phyloP scores from a whole-genome alignment of 116 monocot genomes.

The Zostera marina region DNA sequence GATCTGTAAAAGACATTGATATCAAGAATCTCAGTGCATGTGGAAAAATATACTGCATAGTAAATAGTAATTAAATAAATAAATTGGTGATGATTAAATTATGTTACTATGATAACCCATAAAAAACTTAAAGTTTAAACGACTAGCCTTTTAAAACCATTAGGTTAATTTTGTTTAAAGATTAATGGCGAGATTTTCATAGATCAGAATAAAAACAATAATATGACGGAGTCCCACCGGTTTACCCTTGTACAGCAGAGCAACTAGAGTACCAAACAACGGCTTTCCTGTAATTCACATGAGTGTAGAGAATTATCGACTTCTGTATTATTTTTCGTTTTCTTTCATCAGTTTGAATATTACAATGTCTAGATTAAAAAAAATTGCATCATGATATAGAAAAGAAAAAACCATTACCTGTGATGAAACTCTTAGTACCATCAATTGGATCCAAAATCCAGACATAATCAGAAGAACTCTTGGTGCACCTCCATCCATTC shows the following conservation, averaged over 20 bases:
- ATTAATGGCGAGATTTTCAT: no score
- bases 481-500: slow-evolving; percentile 86
- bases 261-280: slow-evolving; percentile 85
- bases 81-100: no score
- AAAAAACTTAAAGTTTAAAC: no score
- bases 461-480: slow-evolving; percentile 60
- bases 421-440: slow-evolving; percentile 98
- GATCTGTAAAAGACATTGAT: slow-evolving; percentile 39
- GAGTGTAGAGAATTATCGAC: neutral
- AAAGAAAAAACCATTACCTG: slow-evolving; percentile 34
- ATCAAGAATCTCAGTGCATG: neutral
- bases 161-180: no score
- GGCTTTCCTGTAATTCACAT: slow-evolving; percentile 61
- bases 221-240: slow-evolving; percentile 37
- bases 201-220: neutral
- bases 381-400: neutral
- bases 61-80: no score
- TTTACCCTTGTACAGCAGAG: slow-evolving; percentile 73
- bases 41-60: no score
- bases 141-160: no score
- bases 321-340: neutral
- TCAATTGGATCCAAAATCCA: slow-evolving; percentile 99
- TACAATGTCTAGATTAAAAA: neutral
- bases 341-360: neutral
- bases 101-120: no score